phyloP scores from a whole-genome alignment of 2,329 filamentous ascomycete species.

The Aspergillus puulaauensis region DNA sequence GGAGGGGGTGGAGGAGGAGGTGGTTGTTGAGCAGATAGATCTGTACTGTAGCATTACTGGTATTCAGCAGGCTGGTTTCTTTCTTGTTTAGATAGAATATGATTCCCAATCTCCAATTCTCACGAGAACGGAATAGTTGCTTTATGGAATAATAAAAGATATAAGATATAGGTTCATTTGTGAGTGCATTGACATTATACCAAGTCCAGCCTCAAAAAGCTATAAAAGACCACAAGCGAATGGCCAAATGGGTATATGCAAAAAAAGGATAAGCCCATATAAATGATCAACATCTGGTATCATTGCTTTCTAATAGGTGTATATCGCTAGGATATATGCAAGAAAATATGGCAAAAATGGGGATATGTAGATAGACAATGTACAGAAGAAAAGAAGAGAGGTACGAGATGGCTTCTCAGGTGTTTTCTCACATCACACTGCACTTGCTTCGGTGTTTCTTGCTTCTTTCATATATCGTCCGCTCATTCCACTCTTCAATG shows the following conservation, averaged over 20 bases:
- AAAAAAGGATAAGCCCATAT: neutral
- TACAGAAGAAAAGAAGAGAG: neutral
- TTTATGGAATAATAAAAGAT: neutral
- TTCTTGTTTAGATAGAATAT: neutral
- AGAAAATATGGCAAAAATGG: neutral
- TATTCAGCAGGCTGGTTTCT: neutral
- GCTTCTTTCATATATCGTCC: conserved; percentile 36
- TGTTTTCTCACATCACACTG: conserved; percentile 34
- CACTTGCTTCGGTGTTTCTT: conserved; percentile 36
- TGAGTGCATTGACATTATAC: neutral
- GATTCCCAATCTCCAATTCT: neutral
- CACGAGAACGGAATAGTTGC: neutral
- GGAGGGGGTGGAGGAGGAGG: neutral
- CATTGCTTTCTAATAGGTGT: conserved; percentile 1
- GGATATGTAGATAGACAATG: neutral
- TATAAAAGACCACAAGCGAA: neutral
- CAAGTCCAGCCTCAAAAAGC: neutral
- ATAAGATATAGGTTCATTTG: neutral
- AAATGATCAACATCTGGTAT: conserved; percentile 7
- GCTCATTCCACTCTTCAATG: conserved; percentile 42
- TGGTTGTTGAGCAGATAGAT: neutral
- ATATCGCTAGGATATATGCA: conserved; percentile 13
- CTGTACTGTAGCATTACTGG: neutral
- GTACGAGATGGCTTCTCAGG: neutral
- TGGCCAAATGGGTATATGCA: conserved; percentile 3